Conservation (phyloP, 2,329 filamentous ascomycete species). For the Aspergillus chevalieri region DNA sequence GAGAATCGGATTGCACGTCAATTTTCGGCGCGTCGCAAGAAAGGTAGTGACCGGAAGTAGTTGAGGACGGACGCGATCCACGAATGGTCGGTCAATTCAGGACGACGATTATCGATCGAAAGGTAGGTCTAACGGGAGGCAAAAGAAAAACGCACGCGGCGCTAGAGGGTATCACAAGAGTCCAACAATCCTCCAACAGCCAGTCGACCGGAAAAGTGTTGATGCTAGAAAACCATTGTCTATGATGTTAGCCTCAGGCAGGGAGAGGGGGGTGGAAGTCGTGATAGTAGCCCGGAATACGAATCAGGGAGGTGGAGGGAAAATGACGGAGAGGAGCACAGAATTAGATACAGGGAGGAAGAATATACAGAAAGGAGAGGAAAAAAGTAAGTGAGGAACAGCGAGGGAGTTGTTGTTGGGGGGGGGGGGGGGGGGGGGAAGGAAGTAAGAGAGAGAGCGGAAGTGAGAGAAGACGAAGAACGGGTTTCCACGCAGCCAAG, state of each 20-base stretch:
- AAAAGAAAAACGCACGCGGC: conserved; percentile 1
- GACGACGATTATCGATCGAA: not conserved
- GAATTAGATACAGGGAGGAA: conserved; percentile 3
- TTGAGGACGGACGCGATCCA: conserved; percentile 17
- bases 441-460: too few relatives aligned
- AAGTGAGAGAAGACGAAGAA: too few relatives aligned
- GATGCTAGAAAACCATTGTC: conserved; percentile 12
- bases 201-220: conserved; percentile 12
- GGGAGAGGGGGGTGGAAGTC: conserved; percentile 10
- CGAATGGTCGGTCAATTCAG: conserved; percentile 5
- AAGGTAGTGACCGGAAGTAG: conserved; percentile 3
- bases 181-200: conserved; percentile 14
- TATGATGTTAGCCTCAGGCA: conserved; percentile 8
- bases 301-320: conserved; percentile 4
- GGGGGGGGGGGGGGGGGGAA: too few relatives aligned
- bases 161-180: conserved; percentile 13
- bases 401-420: not conserved
- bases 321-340: conserved; percentile 1
- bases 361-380: not conserved
- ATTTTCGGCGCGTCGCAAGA: conserved; percentile 14
- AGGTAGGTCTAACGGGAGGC: not conserved
- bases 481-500: too few relatives aligned
- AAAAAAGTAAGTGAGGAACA: not conserved
- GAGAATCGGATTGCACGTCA: conserved; percentile 28
- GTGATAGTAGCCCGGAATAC: not conserved